These are phyloP conservation scores for Fusarium poae DNA, from an alignment of 2,329 filamentous ascomycete genomes.

Conservation along the genomic window DNA sequence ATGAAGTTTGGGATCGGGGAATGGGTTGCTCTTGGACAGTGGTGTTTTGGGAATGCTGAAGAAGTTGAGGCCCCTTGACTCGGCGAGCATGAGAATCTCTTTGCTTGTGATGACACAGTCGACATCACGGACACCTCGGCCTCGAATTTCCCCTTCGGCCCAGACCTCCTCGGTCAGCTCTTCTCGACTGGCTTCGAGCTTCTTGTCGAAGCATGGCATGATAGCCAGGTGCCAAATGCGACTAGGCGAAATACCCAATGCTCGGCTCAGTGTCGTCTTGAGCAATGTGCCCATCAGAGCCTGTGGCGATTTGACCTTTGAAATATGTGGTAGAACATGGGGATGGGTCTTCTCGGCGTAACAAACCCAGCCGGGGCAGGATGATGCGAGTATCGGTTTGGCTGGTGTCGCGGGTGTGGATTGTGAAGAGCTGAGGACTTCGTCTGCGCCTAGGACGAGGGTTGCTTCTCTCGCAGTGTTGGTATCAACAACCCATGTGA, in stretches of 20 bases:
- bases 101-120: slow-evolving; percentile 98
- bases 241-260: slow-evolving; percentile 77
- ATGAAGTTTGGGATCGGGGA: slow-evolving; percentile 79
- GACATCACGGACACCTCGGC: slow-evolving; percentile 80
- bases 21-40: slow-evolving; percentile 64
- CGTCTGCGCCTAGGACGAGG: slow-evolving; percentile 82
- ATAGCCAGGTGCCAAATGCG: slow-evolving; percentile 94
- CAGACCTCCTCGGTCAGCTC: slow-evolving; percentile 88
- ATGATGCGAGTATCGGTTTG: slow-evolving; percentile 82
- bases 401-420: slow-evolving; percentile 39
- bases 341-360: slow-evolving; percentile 99
- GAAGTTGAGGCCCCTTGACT: slow-evolving; percentile 83
- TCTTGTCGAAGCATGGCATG: slow-evolving; percentile 99
- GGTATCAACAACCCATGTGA: slow-evolving; percentile 92
- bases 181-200: slow-evolving; percentile 92
- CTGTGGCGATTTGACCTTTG: slow-evolving; percentile 92
- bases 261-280: slow-evolving; percentile 84
- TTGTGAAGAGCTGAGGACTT: slow-evolving; percentile 64
- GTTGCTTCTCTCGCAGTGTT: slow-evolving; percentile 85
- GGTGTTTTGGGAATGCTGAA: slow-evolving; percentile 74
- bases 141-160: slow-evolving; percentile 64
- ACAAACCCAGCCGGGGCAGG: slow-evolving; percentile 98
- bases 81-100: slow-evolving; percentile 90
- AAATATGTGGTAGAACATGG: slow-evolving; percentile 90
- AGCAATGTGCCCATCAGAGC: slow-evolving; percentile 90